A percentile compares a stretch with the other conserved stretches of the same genome.
phyloP scores from a whole-genome alignment of 1,284 basidiomycete species.

The Sphaerobolus stellatus region DNA sequence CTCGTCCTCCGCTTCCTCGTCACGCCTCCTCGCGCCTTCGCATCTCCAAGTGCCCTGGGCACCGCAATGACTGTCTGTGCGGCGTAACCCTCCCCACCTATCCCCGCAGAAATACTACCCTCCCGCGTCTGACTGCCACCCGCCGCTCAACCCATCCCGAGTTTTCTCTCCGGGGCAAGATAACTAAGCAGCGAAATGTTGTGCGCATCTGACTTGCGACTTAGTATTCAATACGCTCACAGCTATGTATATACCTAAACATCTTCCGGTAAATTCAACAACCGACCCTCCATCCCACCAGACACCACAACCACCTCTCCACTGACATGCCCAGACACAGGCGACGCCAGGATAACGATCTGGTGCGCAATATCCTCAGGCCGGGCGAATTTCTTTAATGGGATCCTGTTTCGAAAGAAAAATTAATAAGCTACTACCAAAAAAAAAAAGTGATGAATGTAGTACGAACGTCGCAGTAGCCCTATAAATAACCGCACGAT shows the following conservation, averaged over 20 bases:
- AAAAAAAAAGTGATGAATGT: background rate
- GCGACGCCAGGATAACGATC: conserved; percentile 61
- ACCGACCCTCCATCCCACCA: conserved; percentile 74
- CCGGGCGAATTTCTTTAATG: conserved; percentile 67
- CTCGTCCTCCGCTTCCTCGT: too few species aligned
- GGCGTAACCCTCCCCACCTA: too few species aligned
- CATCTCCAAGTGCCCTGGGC: too few species aligned
- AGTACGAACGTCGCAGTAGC: conserved; percentile 61
- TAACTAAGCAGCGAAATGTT: too few species aligned
- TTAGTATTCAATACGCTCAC: too few species aligned
- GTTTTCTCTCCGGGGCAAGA: too few species aligned
- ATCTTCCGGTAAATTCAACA: conserved; percentile 44
- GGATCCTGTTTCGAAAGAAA: conserved; percentile 47
- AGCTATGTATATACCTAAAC: conserved; percentile 2
- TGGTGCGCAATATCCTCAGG: conserved; percentile 66
- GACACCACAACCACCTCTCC: conserved; percentile 71
- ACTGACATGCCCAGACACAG: conserved; percentile 69
- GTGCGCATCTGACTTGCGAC: too few species aligned
- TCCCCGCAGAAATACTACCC: too few species aligned
- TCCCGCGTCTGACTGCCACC: too few species aligned
- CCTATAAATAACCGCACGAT: conserved; percentile 46
- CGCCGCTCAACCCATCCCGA: too few species aligned
- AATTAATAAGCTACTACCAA: background rate
- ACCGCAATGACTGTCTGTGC: too few species aligned
- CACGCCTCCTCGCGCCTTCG: too few species aligned